Conservation (phyloP, 2,329 filamentous ascomycete species). For the Xylariaceae sp. region DNA sequence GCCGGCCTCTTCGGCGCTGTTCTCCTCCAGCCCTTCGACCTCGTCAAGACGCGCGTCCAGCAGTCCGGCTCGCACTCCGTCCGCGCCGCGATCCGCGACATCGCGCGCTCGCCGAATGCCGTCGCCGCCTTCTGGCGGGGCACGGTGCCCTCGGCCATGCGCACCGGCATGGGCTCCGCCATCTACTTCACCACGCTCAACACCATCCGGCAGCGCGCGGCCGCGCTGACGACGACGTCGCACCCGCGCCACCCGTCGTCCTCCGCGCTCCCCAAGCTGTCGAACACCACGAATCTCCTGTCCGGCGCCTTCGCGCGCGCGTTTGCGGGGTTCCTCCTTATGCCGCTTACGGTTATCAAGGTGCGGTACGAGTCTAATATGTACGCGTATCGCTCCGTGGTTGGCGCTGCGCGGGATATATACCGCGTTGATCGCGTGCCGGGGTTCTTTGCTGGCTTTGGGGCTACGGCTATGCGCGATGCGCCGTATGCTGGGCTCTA, state of each 20-base stretch:
- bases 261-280: conserved; percentile 75
- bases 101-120: conserved; percentile 59
- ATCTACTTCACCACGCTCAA: conserved; percentile 93
- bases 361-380: conserved; percentile 89
- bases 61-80: conserved; percentile 74
- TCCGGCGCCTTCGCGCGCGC: conserved; percentile 82
- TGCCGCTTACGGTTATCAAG: conserved; percentile 95
- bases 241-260: conserved; percentile 44
- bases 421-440: conserved; percentile 65
- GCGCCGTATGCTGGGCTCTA: conserved; percentile 97
- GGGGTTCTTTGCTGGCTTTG: conserved; percentile 91
- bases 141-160: conserved; percentile 84
- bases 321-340: conserved; percentile 83
- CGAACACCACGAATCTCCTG: conserved; percentile 77
- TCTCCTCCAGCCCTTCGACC: conserved; percentile 88
- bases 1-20: conserved; percentile 86
- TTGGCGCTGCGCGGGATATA: conserved; percentile 71
- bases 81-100: conserved; percentile 61
- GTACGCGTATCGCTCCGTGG: conserved; percentile 76
- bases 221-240: conserved; percentile 26
- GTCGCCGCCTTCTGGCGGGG: conserved; percentile 84
- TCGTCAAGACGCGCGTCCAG: conserved; percentile 94
- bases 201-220: conserved; percentile 67
- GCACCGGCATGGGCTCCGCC: conserved; percentile 87
- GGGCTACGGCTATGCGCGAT: conserved; percentile 86